phyloP scores from a whole-genome alignment of 176 grass and related monocot species.

The Puccinellia tenuiflora region DNA sequence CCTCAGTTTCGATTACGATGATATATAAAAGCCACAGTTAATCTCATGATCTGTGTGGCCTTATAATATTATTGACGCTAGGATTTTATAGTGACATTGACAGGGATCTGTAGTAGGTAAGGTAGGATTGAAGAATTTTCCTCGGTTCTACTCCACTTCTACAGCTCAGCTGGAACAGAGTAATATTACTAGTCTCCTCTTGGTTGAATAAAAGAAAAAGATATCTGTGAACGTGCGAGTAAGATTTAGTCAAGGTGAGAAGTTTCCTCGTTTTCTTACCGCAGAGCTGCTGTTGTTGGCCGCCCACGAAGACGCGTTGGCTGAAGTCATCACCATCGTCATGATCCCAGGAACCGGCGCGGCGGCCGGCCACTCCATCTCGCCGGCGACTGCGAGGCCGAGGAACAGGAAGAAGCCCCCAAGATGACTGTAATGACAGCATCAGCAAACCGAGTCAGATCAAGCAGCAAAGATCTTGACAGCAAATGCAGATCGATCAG shows the following conservation, averaged over 20 bases:
- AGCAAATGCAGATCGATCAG: not conserved
- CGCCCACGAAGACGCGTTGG: conserved; percentile 38
- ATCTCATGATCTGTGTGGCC: not conserved
- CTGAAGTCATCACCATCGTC: conserved; percentile 40
- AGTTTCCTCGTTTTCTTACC: conserved; percentile 25
- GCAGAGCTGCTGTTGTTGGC: conserved; percentile 20
- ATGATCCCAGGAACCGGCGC: conserved; percentile 20
- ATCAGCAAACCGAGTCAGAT: not conserved
- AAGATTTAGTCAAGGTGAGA: not conserved
- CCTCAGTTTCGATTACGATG: not conserved
- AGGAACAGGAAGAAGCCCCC: conserved; percentile 86
- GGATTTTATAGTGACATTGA: not conserved
- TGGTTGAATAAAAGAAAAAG: no score
- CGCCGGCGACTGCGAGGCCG: conserved; percentile 47
- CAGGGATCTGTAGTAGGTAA: not conserved
- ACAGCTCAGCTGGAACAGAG: no score
- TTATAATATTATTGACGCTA: not conserved
- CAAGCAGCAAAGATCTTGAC: not conserved
- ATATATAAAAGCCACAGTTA: not conserved
- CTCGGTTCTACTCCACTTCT: no score
- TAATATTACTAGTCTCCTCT: no score
- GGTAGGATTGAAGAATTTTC: not conserved
- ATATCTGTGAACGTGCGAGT: no score
- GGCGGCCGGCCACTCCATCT: not conserved
- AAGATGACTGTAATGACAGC: conserved; percentile 53